phyloP scores from a whole-genome alignment of 352 stramenopile species.

The Phytophthora europaea region DNA sequence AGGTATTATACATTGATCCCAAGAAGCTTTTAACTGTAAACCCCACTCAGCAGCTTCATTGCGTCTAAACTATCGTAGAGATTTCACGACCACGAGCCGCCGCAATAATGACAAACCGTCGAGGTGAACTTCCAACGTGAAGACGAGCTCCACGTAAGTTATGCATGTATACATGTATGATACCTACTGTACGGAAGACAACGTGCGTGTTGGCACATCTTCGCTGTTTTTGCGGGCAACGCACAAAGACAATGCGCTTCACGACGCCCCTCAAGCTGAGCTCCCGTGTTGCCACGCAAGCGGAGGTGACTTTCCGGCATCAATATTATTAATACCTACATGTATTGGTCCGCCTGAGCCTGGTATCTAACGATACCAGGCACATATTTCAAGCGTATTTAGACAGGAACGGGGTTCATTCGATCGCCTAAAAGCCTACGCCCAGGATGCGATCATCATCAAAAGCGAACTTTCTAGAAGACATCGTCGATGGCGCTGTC shows the following conservation, averaged over 20 bases:
- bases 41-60: not conserved
- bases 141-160: not conserved
- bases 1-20: too few relatives aligned
- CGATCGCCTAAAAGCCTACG: not conserved
- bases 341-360: too few relatives aligned
- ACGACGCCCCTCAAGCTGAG: not conserved
- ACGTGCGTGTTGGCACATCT: slow-evolving; percentile 18
- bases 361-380: too few relatives aligned
- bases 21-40: too few relatives aligned
- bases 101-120: too few relatives aligned
- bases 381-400: not conserved
- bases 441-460: slow-evolving; percentile 1
- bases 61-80: not conserved
- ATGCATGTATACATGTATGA: not conserved
- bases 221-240: slow-evolving; percentile 1
- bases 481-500: not conserved
- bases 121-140: not conserved
- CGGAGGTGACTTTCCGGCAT: not conserved
- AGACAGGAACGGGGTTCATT: slow-evolving; percentile 2
- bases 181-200: not conserved
- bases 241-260: slow-evolving; percentile 28
- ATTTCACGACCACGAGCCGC: too few relatives aligned
- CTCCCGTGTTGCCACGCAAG: not conserved
- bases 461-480: slow-evolving; percentile 20
- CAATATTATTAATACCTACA: too few relatives aligned